Evolutionary conservation across 345 rosid genomes (phyloP).

Genomic region (Boechera divaricarpa): DNA sequence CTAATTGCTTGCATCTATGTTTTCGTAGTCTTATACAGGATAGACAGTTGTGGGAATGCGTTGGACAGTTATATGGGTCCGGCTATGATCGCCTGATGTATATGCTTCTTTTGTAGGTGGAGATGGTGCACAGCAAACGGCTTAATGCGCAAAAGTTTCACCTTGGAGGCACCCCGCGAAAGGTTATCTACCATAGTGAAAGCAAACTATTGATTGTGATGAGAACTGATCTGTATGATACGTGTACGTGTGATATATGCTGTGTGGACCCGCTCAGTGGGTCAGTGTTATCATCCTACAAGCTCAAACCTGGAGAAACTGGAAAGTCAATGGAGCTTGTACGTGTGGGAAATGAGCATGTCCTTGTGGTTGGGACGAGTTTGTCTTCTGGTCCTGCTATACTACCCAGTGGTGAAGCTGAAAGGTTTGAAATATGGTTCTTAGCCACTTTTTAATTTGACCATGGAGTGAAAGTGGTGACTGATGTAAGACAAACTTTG

Average conservation of each 20-base stretch:
- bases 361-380: conserved; percentile 90
- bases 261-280: conserved; percentile 89
- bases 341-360: conserved; percentile 81
- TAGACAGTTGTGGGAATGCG: conserved; percentile 6
- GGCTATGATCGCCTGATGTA: conserved; percentile 34
- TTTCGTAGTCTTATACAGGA: conserved; percentile 12
- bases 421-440: conserved; percentile 61
- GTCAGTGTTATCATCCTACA: conserved; percentile 67
- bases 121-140: conserved; percentile 88
- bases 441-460: conserved; percentile 30
- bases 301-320: conserved; percentile 79
- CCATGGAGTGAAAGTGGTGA: conserved; percentile 21
- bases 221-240: conserved; percentile 83
- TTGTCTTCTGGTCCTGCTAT: conserved; percentile 89
- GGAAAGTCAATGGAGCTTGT: conserved; percentile 95
- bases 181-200: conserved; percentile 88
- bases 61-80: conserved; percentile 15
- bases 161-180: conserved; percentile 94
- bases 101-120: conserved; percentile 67
- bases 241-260: conserved; percentile 82
- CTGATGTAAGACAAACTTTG: conserved; percentile 23
- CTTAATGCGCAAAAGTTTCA: conserved; percentile 92
- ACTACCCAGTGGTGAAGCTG: conserved; percentile 99
- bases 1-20: conserved; percentile 18
- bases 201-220: conserved; percentile 84